phyloP scores from a whole-genome alignment of 1,284 basidiomycete species.

The Rhodotorula mucilaginosa region DNA sequence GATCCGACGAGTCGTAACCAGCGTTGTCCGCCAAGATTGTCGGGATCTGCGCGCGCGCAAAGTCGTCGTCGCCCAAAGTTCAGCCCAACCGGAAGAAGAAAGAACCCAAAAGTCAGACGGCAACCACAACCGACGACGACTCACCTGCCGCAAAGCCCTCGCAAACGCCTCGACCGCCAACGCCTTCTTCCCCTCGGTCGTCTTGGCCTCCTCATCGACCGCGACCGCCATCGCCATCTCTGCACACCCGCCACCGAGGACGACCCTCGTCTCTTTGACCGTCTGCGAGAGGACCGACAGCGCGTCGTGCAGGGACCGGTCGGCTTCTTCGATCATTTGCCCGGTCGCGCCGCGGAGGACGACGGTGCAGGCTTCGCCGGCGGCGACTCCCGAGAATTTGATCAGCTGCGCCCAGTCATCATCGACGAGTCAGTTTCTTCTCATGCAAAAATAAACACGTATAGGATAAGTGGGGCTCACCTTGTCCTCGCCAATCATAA shows the following conservation, averaged over 20 bases:
- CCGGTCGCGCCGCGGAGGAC: slow-evolving; percentile 94
- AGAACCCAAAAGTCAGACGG: too few species aligned
- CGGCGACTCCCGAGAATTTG: slow-evolving; percentile 98
- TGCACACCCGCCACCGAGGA: slow-evolving; percentile 92
- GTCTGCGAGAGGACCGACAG: slow-evolving; percentile 96
- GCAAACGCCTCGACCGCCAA: slow-evolving; percentile 91
- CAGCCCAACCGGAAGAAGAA: background rate
- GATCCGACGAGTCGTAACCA: slow-evolving; percentile 93
- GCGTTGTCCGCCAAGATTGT: slow-evolving; percentile 97
- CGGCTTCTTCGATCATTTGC: slow-evolving; percentile 99
- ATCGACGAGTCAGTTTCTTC: background rate
- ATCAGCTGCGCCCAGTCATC: slow-evolving; percentile 65
- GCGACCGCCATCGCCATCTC: slow-evolving; percentile 97
- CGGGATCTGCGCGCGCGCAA: slow-evolving; percentile 61
- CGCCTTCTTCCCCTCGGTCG: slow-evolving; percentile 89
- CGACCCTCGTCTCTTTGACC: slow-evolving; percentile 90
- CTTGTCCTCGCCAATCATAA: slow-evolving; percentile 99
- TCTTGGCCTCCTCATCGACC: slow-evolving; percentile 82
- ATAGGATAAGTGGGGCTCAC: slow-evolving; percentile 51
- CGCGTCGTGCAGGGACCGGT: slow-evolving; percentile 95
- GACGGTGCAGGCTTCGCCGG: slow-evolving; percentile 98
- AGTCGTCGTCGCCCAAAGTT: too few species aligned
- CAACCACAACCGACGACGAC: slow-evolving; percentile 6
- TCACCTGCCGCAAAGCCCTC: slow-evolving; percentile 73
- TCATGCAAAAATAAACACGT: too few species aligned